Percentiles rank a stretch among this genome's conserved stretches.
phyloP scores from a whole-genome alignment of 768 basidiomycete genomes.

The Boletellus emodensis region DNA sequence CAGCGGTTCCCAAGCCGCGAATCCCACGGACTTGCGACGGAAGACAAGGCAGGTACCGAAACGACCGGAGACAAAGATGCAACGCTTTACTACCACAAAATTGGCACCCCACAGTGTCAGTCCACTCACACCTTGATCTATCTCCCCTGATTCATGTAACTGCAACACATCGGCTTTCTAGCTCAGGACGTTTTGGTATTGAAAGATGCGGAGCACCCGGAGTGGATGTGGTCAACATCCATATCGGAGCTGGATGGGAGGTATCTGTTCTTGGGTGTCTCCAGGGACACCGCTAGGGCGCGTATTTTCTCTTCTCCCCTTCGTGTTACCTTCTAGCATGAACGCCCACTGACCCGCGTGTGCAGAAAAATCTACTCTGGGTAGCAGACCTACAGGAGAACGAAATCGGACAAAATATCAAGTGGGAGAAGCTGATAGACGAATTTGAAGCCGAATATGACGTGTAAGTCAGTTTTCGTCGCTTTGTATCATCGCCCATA shows the following conservation, averaged over 20 bases:
- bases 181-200: conserved; percentile 67
- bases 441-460: conserved; percentile 65
- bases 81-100: conserved; percentile 70
- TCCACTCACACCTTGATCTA: conserved; percentile 3
- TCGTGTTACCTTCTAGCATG: neutral
- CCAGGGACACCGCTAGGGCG: conserved; percentile 63
- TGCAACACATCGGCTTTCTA: conserved; percentile 21
- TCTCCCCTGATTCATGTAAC: neutral
- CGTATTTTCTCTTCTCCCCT: conserved; percentile 9
- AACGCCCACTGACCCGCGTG: neutral
- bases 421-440: conserved; percentile 69
- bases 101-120: conserved; percentile 69
- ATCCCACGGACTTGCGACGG: conserved; percentile 42
- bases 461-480: conserved; percentile 42
- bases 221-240: conserved; percentile 58
- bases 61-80: conserved; percentile 63
- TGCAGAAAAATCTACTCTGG: conserved; percentile 74
- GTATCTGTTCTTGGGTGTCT: conserved; percentile 53
- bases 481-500: neutral
- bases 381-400: conserved; percentile 60
- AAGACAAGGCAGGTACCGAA: conserved; percentile 54
- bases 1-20: conserved; percentile 56
- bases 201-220: conserved; percentile 59
- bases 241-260: conserved; percentile 60
- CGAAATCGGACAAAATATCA: conserved; percentile 58